These are phyloP conservation scores for Paecilomyces niveus DNA, from an alignment of 2,329 filamentous ascomycete genomes.

Conservation along the genomic window DNA sequence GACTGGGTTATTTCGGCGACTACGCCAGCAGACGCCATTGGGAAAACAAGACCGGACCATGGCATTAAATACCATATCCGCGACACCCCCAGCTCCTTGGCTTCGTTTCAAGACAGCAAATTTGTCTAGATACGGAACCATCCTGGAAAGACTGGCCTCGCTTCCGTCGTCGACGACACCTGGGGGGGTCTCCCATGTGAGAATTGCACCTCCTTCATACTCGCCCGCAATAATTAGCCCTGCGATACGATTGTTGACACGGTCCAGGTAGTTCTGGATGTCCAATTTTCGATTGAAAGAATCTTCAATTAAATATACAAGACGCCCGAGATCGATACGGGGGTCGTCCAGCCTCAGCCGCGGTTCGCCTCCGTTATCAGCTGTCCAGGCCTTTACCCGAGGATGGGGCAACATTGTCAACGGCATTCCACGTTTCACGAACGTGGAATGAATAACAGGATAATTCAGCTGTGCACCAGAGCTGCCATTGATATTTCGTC, in stretches of 20 bases:
- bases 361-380: conserved; percentile 52
- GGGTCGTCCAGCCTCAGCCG: conserved; percentile 69
- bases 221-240: conserved; percentile 92
- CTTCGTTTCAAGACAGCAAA: conserved; percentile 86
- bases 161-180: conserved; percentile 49
- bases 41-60: conserved; percentile 91
- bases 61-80: conserved; percentile 91
- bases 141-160: conserved; percentile 48
- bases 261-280: conserved; percentile 69
- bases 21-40: conserved; percentile 84
- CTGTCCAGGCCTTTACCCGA: conserved; percentile 57
- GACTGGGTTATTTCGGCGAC: conserved; percentile 82
- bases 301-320: conserved; percentile 85
- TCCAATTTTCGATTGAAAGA: conserved; percentile 84
- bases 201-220: conserved; percentile 89
- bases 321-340: conserved; percentile 71
- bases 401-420: conserved; percentile 75
- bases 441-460: conserved; percentile 57
- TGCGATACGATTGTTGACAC: conserved; percentile 75
- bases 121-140: conserved; percentile 93
- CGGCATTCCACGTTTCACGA: conserved; percentile 87
- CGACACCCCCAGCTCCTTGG: conserved; percentile 86
- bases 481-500: conserved; percentile 42
- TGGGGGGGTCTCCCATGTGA: conserved; percentile 84
- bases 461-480: conserved; percentile 24